Percentiles rank a stretch among this genome's conserved stretches.
These are phyloP conservation scores for Jacaranda mimosifolia DNA, from an alignment of 257 asterid species.

Conservation along the genomic window DNA sequence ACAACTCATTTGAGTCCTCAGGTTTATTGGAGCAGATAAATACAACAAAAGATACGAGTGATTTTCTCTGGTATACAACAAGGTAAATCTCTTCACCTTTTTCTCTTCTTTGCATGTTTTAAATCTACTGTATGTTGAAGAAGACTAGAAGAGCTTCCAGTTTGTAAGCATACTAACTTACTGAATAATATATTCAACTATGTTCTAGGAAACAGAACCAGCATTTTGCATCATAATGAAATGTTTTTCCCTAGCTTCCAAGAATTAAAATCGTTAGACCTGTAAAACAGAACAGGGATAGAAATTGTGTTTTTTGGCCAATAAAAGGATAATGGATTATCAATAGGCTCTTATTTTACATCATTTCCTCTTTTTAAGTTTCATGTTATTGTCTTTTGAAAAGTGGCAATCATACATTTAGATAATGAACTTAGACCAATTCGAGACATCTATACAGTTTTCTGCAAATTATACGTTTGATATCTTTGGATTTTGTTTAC, in stretches of 20 bases:
- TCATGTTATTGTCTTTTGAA: too few species aligned
- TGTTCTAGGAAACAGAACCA: constrained; percentile 1
- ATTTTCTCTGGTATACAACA: constrained; percentile 79
- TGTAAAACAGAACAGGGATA: background rate
- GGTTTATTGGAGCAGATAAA: constrained; percentile 79
- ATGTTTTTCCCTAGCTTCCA: background rate
- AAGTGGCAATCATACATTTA: too few species aligned
- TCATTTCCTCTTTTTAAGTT: too few species aligned
- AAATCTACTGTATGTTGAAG: background rate
- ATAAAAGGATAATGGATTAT: constrained; percentile 1
- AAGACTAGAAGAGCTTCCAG: background rate
- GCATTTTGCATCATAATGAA: background rate
- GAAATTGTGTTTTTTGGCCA: constrained; percentile 1
- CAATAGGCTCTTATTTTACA: background rate
- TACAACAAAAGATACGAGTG: constrained; percentile 79
- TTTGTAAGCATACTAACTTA: background rate
- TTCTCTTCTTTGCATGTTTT: background rate
- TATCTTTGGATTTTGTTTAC: too few species aligned
- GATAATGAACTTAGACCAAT: too few species aligned
- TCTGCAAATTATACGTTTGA: too few species aligned
- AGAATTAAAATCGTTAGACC: background rate
- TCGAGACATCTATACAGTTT: too few species aligned
- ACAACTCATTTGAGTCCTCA: constrained; percentile 54
- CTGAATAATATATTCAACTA: constrained; percentile 1
- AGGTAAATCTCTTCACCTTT: constrained; percentile 46